These are phyloP conservation scores for Rhynchosporium secalis DNA, from an alignment of 2,329 filamentous ascomycete species.

Conservation along the genomic window DNA sequence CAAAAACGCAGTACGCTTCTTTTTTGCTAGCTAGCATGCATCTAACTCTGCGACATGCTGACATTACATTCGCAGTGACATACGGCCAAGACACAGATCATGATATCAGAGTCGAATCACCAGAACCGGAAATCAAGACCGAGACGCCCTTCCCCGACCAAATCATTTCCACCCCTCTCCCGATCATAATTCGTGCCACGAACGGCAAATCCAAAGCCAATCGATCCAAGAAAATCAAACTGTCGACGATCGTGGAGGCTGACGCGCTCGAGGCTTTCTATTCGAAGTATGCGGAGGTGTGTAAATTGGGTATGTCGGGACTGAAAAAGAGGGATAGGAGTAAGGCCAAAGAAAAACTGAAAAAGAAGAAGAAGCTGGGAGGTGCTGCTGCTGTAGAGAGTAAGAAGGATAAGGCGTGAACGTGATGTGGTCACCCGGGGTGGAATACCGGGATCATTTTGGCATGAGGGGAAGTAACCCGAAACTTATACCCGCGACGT, in stretches of 20 bases:
- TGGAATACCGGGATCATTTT: background rate
- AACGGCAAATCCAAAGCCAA: constrained; percentile 66
- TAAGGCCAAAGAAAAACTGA: constrained; percentile 77
- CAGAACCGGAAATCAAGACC: constrained; percentile 42
- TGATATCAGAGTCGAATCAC: constrained; percentile 23
- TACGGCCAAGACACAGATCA: constrained; percentile 30
- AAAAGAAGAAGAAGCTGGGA: constrained; percentile 60
- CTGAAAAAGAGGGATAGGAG: constrained; percentile 93
- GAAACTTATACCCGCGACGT: background rate
- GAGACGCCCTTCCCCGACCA: constrained; percentile 61
- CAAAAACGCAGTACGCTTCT: constrained; percentile 68
- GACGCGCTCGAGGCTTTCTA: constrained; percentile 81
- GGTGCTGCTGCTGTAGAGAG: constrained; percentile 28
- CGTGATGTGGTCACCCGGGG: background rate
- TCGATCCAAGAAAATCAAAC: constrained; percentile 61
- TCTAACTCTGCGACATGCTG: background rate
- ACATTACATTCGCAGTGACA: constrained; percentile 28
- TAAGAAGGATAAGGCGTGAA: constrained; percentile 29
- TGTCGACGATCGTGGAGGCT: constrained; percentile 80
- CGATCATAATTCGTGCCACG: constrained; percentile 79
- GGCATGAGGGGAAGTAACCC: background rate
- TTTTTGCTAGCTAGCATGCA: background rate
- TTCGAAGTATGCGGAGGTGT: constrained; percentile 81
- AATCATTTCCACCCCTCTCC: constrained; percentile 57
- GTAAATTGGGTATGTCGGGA: constrained; percentile 83